phyloP scores from a whole-genome alignment of 495 filamentous ascomycete species.

The Glutinoglossum americanum region DNA sequence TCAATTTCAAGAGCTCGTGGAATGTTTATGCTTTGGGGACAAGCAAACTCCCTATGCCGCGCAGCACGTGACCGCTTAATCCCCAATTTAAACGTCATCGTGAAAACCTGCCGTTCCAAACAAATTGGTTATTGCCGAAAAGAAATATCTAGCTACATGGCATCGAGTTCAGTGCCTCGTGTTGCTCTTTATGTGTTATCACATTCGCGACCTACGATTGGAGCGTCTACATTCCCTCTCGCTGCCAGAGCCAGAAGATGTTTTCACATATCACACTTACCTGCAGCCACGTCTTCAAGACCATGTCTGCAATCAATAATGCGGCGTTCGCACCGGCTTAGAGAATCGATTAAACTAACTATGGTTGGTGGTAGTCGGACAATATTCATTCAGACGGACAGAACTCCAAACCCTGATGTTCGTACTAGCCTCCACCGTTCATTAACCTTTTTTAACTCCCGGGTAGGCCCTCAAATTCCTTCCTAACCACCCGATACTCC shows the following conservation, averaged over 20 bases:
- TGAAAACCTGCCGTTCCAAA: background rate
- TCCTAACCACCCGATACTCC: constrained; percentile 64
- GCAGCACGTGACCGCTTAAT: no score
- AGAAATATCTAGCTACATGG: background rate
- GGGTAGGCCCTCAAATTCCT: constrained; percentile 69
- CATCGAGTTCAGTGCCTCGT: background rate
- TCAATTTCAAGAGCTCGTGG: no score
- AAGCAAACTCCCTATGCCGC: no score
- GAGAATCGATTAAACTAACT: constrained; percentile 9
- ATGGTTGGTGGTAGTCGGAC: constrained; percentile 34
- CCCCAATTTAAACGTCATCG: background rate
- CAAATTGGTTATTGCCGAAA: background rate
- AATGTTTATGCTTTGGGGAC: no score
- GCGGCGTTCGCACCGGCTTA: constrained; percentile 17
- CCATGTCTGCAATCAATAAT: constrained; percentile 24
- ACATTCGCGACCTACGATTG: background rate
- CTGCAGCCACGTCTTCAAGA: constrained; percentile 28
- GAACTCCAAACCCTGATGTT: constrained; percentile 77
- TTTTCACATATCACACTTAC: constrained; percentile 4
- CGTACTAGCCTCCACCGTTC: constrained; percentile 9
- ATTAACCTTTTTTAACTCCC: background rate
- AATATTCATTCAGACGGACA: constrained; percentile 94
- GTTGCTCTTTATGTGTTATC: background rate
- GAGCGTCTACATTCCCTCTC: background rate
- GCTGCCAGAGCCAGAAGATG: background rate